Evolutionary conservation across 306 rosid genomes (phyloP), one percentile per base, ranked within the genome.

Genomic region (Prosopis cineraria): DNA sequence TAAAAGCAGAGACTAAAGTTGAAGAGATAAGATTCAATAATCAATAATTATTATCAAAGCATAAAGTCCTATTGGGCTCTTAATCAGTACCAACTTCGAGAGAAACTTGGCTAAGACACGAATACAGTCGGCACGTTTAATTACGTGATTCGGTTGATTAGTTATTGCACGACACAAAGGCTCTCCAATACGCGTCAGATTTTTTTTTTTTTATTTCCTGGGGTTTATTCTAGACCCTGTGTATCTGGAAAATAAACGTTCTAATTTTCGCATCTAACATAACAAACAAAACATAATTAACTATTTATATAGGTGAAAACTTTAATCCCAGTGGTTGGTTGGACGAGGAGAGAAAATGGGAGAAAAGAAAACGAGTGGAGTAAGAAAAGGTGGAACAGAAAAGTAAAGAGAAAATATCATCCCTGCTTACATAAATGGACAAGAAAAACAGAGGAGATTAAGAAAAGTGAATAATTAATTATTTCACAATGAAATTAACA

Each of bases 91-190:
- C 14, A 43, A 27, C 34, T 6, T 41, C 41, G 48, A 66, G 70
- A 12, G 65, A 45, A 30, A n/a, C 36, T 70, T 76, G n/a, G 19
- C 25, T 20, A n/a, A 39, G 65, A 30, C 53, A 16, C 19, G 3
- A 80, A 55, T 40, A 45, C 59, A 58, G 84, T 75, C 80, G 77
- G 73, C 77, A 58, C 25, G 68, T 59, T 58, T 39, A 25, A 11
- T 27, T 58, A 56, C 65, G 22, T 29, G 16, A 2, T 60, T 31
- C 7, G 37, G n/a, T 62, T 62, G 39, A 48, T 48, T 48, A 11
- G 48, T 44, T 44, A n/a, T n/a, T n/a, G n/a, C n/a, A n/a, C n/a
- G n/a, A n/a, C n/a, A n/a, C n/a, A n/a, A n/a, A n/a, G n/a, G n/a
- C n/a, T n/a, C n/a, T n/a, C n/a, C n/a, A n/a, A n/a, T n/a, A n/a